phyloP scores from a whole-genome alignment of 768 basidiomycete species.

The Boletus barrowsii region DNA sequence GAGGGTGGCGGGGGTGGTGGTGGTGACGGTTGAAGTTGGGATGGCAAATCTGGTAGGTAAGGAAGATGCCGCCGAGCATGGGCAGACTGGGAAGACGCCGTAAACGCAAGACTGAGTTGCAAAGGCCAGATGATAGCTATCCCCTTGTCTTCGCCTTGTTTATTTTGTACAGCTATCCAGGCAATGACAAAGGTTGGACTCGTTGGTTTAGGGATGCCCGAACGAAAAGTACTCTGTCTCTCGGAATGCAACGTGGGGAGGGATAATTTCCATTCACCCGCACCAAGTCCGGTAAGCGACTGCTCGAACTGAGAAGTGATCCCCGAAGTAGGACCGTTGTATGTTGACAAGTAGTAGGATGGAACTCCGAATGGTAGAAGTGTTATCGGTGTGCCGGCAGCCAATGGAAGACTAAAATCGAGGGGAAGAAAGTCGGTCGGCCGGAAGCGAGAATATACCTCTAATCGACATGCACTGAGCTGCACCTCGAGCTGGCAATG shows the following conservation, averaged over 20 bases:
- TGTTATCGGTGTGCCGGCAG: slow-evolving; percentile 63
- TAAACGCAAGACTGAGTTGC: slow-evolving; percentile 52
- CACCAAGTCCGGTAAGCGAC: slow-evolving; percentile 61
- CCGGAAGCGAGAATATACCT: slow-evolving; percentile 62
- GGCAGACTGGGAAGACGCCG: slow-evolving; percentile 32
- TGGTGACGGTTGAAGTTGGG: slow-evolving; percentile 56
- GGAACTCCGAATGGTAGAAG: slow-evolving; percentile 71
- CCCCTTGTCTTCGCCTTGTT: slow-evolving; percentile 79
- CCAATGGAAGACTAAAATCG: slow-evolving; percentile 36
- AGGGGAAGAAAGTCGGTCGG: slow-evolving; percentile 60
- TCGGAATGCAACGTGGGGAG: slow-evolving; percentile 11
- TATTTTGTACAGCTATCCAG: slow-evolving; percentile 74
- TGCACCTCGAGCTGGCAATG: slow-evolving; percentile 60
- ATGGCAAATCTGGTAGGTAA: slow-evolving; percentile 61
- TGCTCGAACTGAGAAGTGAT: slow-evolving; percentile 62
- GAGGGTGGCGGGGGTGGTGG: slow-evolving; percentile 40
- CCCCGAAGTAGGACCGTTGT: slow-evolving; percentile 61
- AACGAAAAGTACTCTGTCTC: slow-evolving; percentile 20
- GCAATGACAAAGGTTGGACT: slow-evolving; percentile 54
- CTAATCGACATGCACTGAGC: slow-evolving; percentile 43
- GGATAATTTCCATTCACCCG: slow-evolving; percentile 44
- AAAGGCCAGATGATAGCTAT: slow-evolving; percentile 71
- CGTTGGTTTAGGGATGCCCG: slow-evolving; percentile 15
- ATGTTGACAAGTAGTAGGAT: slow-evolving; percentile 70
- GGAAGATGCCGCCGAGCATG: slow-evolving; percentile 44